Evolutionary conservation across 176 grass and related monocot genomes (phyloP).

Genomic region (Dactylis glomerata): DNA sequence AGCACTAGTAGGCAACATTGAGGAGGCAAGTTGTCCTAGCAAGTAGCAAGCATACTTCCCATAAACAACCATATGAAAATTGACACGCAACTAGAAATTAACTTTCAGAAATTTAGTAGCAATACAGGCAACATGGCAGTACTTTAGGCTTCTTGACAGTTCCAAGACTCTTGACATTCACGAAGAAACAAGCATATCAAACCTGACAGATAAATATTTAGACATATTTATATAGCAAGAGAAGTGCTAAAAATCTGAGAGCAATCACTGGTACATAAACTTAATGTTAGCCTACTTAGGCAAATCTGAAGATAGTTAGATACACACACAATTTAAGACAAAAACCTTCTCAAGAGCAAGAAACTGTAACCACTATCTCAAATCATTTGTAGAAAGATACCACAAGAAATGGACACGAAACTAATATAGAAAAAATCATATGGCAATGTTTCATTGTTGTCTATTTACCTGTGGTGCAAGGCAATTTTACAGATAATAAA

Average conservation of each 20-base stretch:
- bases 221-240: background rate
- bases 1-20: background rate
- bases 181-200: background rate
- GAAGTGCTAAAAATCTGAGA: background rate
- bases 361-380: background rate
- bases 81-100: background rate
- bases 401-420: background rate
- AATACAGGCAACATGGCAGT: background rate
- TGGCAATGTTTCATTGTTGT: background rate
- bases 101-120: background rate
- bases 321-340: background rate
- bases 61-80: background rate
- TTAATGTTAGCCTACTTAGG: background rate
- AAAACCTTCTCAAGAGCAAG: background rate
- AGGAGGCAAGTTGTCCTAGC: background rate
- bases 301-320: background rate
- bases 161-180: background rate
- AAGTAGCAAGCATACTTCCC: background rate
- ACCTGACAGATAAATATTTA: background rate
- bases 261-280: background rate
- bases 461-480: background rate
- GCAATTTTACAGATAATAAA: constrained; percentile 58
- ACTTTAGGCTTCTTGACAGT: background rate
- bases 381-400: background rate
- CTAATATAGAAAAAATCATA: background rate